These are phyloP conservation scores for Sporothrix euskadiensis DNA, from an alignment of 2,329 filamentous ascomycete genomes.

Conservation along the genomic window DNA sequence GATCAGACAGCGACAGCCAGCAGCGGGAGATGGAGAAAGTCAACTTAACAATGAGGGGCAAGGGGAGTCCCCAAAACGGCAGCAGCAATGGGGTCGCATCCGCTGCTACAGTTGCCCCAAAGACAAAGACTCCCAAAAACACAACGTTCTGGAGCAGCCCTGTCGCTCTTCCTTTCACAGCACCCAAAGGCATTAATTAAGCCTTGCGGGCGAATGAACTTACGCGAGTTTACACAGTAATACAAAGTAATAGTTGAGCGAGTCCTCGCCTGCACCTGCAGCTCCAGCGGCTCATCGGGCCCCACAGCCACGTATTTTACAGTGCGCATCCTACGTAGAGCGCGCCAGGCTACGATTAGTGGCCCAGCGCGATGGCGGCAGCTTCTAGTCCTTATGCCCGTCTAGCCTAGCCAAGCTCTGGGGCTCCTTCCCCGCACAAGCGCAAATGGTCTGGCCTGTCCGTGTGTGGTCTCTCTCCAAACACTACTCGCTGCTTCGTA, in stretches of 20 bases:
- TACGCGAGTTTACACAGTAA: not conserved
- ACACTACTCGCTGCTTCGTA: too few relatives aligned
- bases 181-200: not conserved
- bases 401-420: not conserved
- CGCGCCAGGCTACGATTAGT: not conserved
- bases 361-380: not conserved
- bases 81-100: not conserved
- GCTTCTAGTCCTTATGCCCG: not conserved
- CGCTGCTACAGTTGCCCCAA: slow-evolving; percentile 3
- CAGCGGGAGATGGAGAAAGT: slow-evolving; percentile 11
- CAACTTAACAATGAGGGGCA: not conserved
- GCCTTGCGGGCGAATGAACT: not conserved
- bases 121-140: not conserved
- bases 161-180: not conserved
- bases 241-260: not conserved
- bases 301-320: slow-evolving; percentile 17
- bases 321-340: not conserved
- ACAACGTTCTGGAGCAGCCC: not conserved
- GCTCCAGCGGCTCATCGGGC: slow-evolving; percentile 9
- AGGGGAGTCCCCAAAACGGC: not conserved
- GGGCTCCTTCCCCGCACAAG: slow-evolving; percentile 9
- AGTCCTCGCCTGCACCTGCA: not conserved
- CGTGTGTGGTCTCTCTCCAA: not conserved
- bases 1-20: not conserved
- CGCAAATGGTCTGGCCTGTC: not conserved